phyloP scores from a whole-genome alignment of 208 protist species.

The Endotrypanum monterogeii region DNA sequence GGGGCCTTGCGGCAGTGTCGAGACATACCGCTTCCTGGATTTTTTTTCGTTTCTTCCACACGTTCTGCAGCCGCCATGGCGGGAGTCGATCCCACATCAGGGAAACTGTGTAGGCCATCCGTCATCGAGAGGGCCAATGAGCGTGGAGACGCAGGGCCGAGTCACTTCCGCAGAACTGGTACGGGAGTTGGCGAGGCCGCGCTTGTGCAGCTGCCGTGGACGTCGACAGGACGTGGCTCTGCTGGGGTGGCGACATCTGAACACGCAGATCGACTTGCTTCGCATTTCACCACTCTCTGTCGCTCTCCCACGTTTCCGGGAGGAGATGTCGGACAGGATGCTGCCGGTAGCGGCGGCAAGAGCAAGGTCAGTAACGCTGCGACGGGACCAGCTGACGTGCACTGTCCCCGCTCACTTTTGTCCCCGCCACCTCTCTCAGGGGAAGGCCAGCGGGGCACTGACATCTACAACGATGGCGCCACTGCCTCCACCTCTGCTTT shows the following conservation, averaged over 20 bases:
- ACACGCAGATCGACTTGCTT: constrained; percentile 1
- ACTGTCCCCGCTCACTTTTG: constrained; percentile 1
- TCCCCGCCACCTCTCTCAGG: background rate
- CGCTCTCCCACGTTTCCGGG: background rate
- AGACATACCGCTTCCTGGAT: constrained; percentile 5
- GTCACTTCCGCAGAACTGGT: background rate
- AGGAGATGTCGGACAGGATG: background rate
- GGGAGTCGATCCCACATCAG: background rate
- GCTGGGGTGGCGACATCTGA: background rate
- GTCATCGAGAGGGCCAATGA: background rate
- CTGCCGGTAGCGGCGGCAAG: background rate
- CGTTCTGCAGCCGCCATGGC: background rate
- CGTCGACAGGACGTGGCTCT: background rate
- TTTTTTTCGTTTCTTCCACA: constrained; percentile 25
- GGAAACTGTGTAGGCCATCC: background rate
- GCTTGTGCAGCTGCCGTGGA: background rate
- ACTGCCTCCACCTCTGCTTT: background rate
- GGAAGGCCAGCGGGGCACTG: background rate
- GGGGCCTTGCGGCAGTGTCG: background rate
- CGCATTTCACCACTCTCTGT: constrained; percentile 5
- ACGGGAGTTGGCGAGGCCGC: background rate
- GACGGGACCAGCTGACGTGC: background rate
- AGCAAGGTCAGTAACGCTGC: background rate
- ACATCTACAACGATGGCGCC: background rate
- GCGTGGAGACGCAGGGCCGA: background rate